These are phyloP conservation scores for Schoenoplectus triqueter DNA, from an alignment of 202 grass and related monocot genomes.

Conservation along the genomic window DNA sequence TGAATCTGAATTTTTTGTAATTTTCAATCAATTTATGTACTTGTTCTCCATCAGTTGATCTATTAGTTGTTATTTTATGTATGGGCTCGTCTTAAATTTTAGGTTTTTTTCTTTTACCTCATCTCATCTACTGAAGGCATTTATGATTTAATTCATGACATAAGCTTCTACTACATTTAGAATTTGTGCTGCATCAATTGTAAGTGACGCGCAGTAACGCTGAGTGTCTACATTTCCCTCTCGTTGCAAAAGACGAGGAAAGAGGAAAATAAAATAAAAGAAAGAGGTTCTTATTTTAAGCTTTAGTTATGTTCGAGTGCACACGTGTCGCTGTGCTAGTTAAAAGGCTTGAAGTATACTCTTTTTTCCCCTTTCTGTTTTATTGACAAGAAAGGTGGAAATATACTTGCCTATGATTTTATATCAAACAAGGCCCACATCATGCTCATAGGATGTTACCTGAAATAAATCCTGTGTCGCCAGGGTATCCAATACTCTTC, in stretches of 20 bases:
- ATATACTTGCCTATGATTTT: not conserved
- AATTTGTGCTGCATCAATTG: no score
- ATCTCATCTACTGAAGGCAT: not conserved
- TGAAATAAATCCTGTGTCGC: not conserved
- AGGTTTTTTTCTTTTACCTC: not conserved
- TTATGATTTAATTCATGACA: no score
- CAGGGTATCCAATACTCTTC: not conserved
- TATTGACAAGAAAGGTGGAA: not conserved
- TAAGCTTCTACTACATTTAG: no score
- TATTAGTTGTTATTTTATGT: not conserved
- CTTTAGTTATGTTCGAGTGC: not conserved
- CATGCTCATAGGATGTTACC: not conserved
- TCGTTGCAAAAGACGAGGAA: not conserved
- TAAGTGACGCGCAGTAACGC: not conserved
- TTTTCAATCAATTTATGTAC: not conserved
- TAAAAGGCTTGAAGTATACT: not conserved
- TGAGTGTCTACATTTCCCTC: not conserved
- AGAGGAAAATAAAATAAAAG: not conserved
- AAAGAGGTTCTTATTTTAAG: no score
- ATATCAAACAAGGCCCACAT: not conserved
- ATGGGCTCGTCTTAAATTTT: not conserved
- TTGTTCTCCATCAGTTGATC: not conserved
- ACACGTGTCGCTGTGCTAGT: not conserved
- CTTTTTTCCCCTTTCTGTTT: not conserved
- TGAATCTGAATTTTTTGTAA: conserved; percentile 2